phyloP scores from a whole-genome alignment of 208 protist genomes.

The Porcisia hertigi region DNA sequence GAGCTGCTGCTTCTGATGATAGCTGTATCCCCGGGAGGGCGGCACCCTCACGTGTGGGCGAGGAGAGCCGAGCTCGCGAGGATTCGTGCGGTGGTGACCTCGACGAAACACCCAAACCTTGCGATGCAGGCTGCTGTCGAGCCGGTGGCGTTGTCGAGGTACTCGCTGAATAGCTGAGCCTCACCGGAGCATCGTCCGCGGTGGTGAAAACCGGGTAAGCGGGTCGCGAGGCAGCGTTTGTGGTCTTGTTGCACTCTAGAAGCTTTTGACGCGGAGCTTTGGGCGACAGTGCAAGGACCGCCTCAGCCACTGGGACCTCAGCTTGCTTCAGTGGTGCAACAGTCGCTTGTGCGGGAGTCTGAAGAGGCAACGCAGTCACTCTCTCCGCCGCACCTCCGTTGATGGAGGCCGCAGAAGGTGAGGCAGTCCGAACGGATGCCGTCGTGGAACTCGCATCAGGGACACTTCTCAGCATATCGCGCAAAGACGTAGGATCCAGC shows the following conservation, averaged over 20 bases:
- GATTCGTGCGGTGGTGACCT: not conserved
- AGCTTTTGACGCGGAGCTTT: not conserved
- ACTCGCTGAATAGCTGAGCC: not conserved
- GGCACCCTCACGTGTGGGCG: not conserved
- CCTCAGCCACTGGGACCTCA: not conserved
- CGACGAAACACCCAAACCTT: too few relatives aligned
- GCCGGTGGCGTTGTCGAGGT: not conserved
- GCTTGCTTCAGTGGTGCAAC: not conserved
- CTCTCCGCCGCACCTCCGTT: not conserved
- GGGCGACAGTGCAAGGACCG: not conserved
- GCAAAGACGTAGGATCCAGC: not conserved
- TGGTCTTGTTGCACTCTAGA: not conserved
- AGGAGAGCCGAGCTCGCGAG: too few relatives aligned
- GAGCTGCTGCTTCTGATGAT: not conserved
- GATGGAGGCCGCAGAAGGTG: not conserved
- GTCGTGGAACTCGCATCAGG: not conserved
- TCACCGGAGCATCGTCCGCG: not conserved
- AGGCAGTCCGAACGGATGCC: not conserved
- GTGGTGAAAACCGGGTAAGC: not conserved
- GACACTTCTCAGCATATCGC: not conserved
- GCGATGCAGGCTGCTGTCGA: not conserved
- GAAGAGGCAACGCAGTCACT: too few relatives aligned
- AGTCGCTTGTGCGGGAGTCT: not conserved
- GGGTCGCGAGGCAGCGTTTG: not conserved
- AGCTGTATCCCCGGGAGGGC: not conserved